Evolutionary conservation across 208 protist species (phyloP).

Genomic region (Crithidia expoeki): DNA sequence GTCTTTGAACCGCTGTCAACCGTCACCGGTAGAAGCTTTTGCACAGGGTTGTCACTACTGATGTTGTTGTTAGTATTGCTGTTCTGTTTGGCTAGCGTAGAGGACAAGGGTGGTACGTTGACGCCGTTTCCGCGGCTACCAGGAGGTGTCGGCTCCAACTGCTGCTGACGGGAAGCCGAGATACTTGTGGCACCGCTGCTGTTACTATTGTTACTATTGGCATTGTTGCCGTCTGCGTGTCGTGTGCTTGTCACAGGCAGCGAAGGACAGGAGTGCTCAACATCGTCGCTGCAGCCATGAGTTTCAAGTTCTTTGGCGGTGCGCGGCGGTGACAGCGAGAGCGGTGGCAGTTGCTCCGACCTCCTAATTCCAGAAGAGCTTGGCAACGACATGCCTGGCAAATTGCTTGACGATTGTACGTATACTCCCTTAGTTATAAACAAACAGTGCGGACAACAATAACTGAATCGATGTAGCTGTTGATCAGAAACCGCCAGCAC

Average conservation of each 20-base stretch:
- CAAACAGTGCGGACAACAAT: background rate
- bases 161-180: background rate
- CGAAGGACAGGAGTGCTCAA: background rate
- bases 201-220: background rate
- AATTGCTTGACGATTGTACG: background rate
- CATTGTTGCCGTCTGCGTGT: background rate
- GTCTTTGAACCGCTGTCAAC: background rate
- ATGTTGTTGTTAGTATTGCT: background rate
- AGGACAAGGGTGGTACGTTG: background rate
- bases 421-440: too few relatives aligned
- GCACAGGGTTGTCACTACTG: background rate
- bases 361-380: background rate
- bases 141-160: background rate
- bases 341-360: slow-evolving; percentile 7
- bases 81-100: background rate
- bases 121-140: background rate
- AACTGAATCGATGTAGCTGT: too few relatives aligned
- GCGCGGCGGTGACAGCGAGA: slow-evolving; percentile 4
- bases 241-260: background rate
- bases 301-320: background rate
- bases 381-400: background rate
- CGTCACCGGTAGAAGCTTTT: background rate
- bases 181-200: background rate
- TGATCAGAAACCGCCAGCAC: too few relatives aligned
- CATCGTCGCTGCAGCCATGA: slow-evolving; percentile 2